Evolutionary conservation across 257 asterid genomes (phyloP), one percentile per base, ranked within the genome.

Genomic region (Gentiana straminea): DNA sequence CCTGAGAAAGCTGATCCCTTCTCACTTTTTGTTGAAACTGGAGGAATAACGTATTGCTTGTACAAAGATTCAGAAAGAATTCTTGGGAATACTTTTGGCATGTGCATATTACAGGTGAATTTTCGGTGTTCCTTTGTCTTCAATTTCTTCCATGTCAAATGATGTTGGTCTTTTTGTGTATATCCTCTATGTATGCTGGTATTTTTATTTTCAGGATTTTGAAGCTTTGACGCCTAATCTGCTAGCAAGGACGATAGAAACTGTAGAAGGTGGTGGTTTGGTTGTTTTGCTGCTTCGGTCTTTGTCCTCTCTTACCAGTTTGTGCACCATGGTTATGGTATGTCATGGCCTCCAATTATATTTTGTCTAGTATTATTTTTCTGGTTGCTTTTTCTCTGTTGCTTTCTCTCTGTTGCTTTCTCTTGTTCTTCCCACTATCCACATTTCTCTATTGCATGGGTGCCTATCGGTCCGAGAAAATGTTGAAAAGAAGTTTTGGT

Each of bases 211-310:
- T 15, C 59, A 90, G 97, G 97, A 92, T 74, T 92, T 88, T 64
- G 97, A 87, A 78, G 94, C 95, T 64, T 74, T 88, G 83, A 92
- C 97, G n/a, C 99, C 99, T 35, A 92, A 92, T 74, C 85, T 92
- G 49, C 82, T 92, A n/a, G 97, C 99, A 33, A 85, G 97, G 78
- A 92, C 99, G 54, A 85, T 92, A 69, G 99, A 92, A 79, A 92
- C 99, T 35, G 99, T 92, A 75, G 97, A 85, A 75, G 99, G 99
- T 61, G 97, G 99, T 70, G 99, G 99, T 50, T 62, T 92, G 86
- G 82, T 92, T 59, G 71, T 92, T 38, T 74, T 92, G 78, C 77
- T 92, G 72, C 84, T 92, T 49, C 94, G 91, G 63, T 78, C 97
- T 33, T 74, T 92, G 62, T 73, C 99, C 57, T 88, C 99, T 7